Base-by-base conservation (phyloP, 129 eudicot genomes). In the Glebionis coronaria region DNA sequence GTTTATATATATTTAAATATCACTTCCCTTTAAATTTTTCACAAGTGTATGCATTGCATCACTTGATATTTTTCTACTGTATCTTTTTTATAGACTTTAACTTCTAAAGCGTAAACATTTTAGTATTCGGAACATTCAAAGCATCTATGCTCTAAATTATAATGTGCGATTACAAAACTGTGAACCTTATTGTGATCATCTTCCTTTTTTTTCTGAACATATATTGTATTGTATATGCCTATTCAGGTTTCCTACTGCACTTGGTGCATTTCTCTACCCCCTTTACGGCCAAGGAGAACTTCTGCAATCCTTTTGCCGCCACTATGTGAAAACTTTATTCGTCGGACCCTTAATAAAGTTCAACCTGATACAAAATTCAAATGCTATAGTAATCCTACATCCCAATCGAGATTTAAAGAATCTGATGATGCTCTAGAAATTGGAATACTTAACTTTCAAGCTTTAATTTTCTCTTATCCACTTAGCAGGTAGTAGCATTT, bases 201-300 rank as follows among this genome's bases (percentile, higher is more conserved):
- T 61, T 44, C 44, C 61, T 61, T n/a, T 62, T 61, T 56, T 55
- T 49, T n/a, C 15, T 76, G 61, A 56, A 56, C 63, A 44, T 28
- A 38, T 64, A 21, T 20, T 64, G 62, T 47, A 19, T 12, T 25
- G n/a, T 64, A 20, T 76, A 20, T 76, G 61, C n/a, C 15, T 65
- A 21, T 79, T 31, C 31, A 88, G 98, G 87, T 92, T 88, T 84
- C 87, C 91, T 62, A 86, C 84, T 68, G 92, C 95, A 73, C 85
- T 74, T 69, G 95, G 99, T 57, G 97, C 97, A 68, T 79, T 89
- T 77, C 79, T 93, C 65, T 93, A 89, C 70, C 99, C 99, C 61
- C 67, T 93, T 59, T 93, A 93, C 78, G 99, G 99, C 69, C 97
- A 88, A 72, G 99, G 99, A 71, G 99, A 93, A 75, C 78, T 89